Evolutionary conservation across 352 stramenopile genomes (phyloP).

Genomic region (Globisporangium polare): DNA sequence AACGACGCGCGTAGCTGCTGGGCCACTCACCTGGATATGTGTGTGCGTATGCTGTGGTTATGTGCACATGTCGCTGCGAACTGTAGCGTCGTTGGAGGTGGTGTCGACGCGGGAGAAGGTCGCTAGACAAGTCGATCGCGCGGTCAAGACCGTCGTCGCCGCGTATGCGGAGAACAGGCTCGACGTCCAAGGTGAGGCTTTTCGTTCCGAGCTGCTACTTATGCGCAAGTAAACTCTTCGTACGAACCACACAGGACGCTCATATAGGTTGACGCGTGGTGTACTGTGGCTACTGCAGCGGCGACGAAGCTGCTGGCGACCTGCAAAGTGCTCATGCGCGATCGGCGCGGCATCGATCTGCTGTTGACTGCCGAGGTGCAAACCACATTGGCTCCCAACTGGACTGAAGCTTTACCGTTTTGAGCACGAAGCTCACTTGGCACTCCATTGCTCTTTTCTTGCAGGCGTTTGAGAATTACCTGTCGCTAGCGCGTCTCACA

Average conservation of each 20-base stretch:
- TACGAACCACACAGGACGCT: too few species aligned
- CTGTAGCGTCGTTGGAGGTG: conserved; percentile 19
- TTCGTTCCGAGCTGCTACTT: neutral
- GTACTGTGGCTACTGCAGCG: neutral
- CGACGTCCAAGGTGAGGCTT: conserved; percentile 18
- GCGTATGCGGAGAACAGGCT: conserved; percentile 9
- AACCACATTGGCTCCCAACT: too few species aligned
- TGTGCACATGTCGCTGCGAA: neutral
- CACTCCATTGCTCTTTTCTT: too few species aligned
- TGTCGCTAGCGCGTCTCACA: conserved; percentile 21
- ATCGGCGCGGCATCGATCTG: conserved; percentile 53
- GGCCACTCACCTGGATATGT: too few species aligned
- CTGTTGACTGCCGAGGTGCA: conserved; percentile 49
- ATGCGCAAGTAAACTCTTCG: too few species aligned
- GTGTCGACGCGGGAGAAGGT: conserved; percentile 18
- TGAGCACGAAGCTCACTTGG: too few species aligned
- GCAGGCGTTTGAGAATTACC: conserved; percentile 35
- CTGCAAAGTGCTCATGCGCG: conserved; percentile 64
- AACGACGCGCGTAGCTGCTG: too few species aligned
- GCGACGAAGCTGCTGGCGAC: conserved; percentile 26
- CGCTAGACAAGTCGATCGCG: conserved; percentile 10
- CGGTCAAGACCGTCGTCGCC: conserved; percentile 11
- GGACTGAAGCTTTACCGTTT: too few species aligned
- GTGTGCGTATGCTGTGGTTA: neutral
- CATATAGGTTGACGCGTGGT: too few species aligned